Percentiles rank a stretch among this genome's conserved stretches.
Evolutionary conservation across 2,329 filamentous ascomycete species (phyloP).

Genomic region (Spiromastix sp.): DNA sequence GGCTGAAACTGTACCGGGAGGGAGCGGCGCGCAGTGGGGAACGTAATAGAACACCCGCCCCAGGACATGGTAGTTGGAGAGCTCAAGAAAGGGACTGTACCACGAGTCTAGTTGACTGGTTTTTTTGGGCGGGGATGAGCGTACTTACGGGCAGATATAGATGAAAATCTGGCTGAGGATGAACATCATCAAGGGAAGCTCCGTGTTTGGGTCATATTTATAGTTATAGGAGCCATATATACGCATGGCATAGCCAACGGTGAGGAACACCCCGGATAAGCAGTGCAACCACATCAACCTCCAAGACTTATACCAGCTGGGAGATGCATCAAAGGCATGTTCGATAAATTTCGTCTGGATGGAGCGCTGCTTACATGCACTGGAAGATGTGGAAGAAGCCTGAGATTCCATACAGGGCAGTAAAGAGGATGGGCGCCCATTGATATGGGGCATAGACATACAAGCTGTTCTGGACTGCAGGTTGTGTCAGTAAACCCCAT

Average conservation of each 20-base stretch:
- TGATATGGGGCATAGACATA: constrained; percentile 46
- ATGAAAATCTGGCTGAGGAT: constrained; percentile 34
- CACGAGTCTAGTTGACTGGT: not conserved
- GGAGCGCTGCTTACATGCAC: constrained; percentile 37
- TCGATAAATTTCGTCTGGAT: not conserved
- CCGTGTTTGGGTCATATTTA: constrained; percentile 1
- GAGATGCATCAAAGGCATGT: not conserved
- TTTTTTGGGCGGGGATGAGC: not conserved
- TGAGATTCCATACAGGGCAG: constrained; percentile 38
- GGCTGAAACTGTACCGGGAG: constrained; percentile 21
- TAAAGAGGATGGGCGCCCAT: constrained; percentile 44
- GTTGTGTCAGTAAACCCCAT: not conserved
- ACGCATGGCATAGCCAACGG: constrained; percentile 45
- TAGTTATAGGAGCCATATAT: constrained; percentile 44
- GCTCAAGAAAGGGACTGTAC: constrained; percentile 47
- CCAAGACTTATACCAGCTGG: constrained; percentile 47
- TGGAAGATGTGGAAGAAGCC: constrained; percentile 44
- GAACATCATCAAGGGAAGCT: constrained; percentile 34
- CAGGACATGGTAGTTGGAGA: constrained; percentile 53
- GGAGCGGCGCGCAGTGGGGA: constrained; percentile 46
- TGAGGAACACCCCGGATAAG: constrained; percentile 45
- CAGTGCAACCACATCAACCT: constrained; percentile 45
- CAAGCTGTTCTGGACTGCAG: constrained; percentile 21
- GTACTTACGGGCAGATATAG: constrained; percentile 28
- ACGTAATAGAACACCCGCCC: constrained; percentile 51